These are phyloP conservation scores for Cyclotella choctawhatcheeana DNA, from an alignment of 108 stramenopile genomes.

Conservation along the genomic window DNA sequence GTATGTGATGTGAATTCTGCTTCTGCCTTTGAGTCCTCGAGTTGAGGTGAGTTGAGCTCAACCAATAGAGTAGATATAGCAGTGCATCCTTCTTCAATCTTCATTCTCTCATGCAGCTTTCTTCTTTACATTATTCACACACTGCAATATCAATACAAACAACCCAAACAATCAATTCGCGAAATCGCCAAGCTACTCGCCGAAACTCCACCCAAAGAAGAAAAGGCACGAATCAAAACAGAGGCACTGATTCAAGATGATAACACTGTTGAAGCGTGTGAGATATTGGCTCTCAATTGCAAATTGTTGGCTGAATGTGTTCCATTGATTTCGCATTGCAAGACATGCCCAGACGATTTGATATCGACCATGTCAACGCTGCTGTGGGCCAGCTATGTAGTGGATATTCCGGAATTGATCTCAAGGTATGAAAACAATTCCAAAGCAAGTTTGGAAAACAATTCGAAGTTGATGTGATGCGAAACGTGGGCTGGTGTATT, in stretches of 20 bases:
- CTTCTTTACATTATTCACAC: too few relatives aligned
- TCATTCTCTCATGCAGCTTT: too few relatives aligned
- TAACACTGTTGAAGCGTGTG: constrained; percentile 87
- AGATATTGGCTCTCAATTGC: constrained; percentile 81
- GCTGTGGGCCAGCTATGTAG: constrained; percentile 77
- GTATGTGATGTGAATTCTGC: too few relatives aligned
- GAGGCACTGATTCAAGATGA: constrained; percentile 91
- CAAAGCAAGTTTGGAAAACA: constrained; percentile 83
- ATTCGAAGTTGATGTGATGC: constrained; percentile 78
- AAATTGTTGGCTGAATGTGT: constrained; percentile 86
- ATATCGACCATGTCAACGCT: constrained; percentile 70
- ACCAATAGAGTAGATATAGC: too few relatives aligned
- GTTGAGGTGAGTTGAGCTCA: too few relatives aligned
- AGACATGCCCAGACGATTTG: constrained; percentile 83
- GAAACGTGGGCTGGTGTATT: constrained; percentile 75
- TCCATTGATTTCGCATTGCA: constrained; percentile 63
- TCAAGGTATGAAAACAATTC: constrained; percentile 84
- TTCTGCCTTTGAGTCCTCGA: too few relatives aligned
- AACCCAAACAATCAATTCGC: constrained; percentile 86
- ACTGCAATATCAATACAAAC: too few relatives aligned
- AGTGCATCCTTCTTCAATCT: too few relatives aligned
- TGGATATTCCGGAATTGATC: constrained; percentile 86
- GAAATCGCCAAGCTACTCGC: constrained; percentile 82
- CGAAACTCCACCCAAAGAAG: constrained; percentile 87
- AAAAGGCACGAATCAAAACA: constrained; percentile 90